A percentile compares a stretch with the other conserved stretches of the same genome.
phyloP scores from a whole-genome alignment of 2,329 filamentous ascomycete species.

The Rugonectria rugulosa region DNA sequence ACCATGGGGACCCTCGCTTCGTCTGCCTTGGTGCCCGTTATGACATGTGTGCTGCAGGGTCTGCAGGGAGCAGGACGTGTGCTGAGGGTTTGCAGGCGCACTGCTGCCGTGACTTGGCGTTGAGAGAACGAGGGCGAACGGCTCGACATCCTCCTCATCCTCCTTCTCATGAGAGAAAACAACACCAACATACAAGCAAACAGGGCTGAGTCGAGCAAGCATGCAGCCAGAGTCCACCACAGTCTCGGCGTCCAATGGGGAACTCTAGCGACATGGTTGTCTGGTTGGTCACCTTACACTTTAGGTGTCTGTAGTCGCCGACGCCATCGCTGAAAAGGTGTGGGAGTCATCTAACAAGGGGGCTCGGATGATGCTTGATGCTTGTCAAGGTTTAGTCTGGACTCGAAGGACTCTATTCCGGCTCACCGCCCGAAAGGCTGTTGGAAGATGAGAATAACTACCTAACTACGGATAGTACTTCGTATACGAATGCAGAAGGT shows the following conservation, averaged over 20 bases:
- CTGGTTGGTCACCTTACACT: constrained; percentile 14
- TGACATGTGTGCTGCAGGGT: background rate
- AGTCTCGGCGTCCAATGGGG: constrained; percentile 7
- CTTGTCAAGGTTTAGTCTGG: constrained; percentile 2
- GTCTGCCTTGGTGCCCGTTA: background rate
- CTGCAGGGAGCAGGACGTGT: constrained; percentile 3
- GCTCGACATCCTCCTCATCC: too few species aligned
- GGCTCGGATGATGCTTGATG: constrained; percentile 10
- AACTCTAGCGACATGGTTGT: background rate
- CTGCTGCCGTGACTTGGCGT: background rate
- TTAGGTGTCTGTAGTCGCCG: constrained; percentile 34
- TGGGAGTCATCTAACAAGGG: background rate
- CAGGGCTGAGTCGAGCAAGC: constrained; percentile 25
- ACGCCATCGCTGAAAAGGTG: constrained; percentile 1
- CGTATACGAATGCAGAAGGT: too few species aligned
- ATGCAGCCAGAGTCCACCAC: constrained; percentile 5
- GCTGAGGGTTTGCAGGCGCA: background rate
- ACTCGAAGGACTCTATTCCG: constrained; percentile 1
- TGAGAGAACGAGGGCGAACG: too few species aligned
- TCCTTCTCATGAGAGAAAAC: too few species aligned
- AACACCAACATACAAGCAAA: background rate
- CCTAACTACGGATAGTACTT: too few species aligned
- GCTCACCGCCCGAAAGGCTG: constrained; percentile 11
- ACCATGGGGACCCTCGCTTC: too few species aligned
- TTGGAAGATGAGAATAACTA: background rate